These are phyloP conservation scores for Barnettozyma vustinii DNA, from an alignment of 805 yeast genomes.

Conservation along the genomic window DNA sequence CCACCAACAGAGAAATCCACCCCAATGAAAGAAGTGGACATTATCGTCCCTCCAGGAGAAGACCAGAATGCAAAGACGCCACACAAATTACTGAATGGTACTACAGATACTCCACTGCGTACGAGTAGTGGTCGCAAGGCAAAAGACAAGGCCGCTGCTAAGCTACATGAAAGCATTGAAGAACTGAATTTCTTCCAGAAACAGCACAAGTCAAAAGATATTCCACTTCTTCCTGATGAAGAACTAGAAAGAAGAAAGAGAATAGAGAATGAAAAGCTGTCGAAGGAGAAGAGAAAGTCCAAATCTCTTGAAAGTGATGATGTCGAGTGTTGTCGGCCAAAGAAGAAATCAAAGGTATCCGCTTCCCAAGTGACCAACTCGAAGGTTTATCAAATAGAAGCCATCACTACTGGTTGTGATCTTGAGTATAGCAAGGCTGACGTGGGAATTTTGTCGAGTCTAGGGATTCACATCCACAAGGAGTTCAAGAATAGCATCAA, in stretches of 20 bases:
- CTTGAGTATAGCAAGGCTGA: slow-evolving; percentile 40
- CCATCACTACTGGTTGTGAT: slow-evolving; percentile 65
- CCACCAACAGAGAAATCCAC: background rate
- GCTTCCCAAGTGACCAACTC: background rate
- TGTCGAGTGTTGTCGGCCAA: background rate
- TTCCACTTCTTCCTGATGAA: slow-evolving; percentile 37
- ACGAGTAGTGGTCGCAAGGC: slow-evolving; percentile 46
- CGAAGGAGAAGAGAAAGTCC: slow-evolving; percentile 16
- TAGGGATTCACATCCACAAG: slow-evolving; percentile 51
- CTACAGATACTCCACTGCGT: slow-evolving; percentile 10
- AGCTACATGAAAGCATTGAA: slow-evolving; percentile 63
- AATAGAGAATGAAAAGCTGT: slow-evolving; percentile 24
- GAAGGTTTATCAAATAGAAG: slow-evolving; percentile 32
- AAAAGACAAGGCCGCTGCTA: slow-evolving; percentile 57
- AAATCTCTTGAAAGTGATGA: slow-evolving; percentile 4
- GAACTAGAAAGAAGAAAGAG: slow-evolving; percentile 26
- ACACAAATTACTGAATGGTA: slow-evolving; percentile 5
- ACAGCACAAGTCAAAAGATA: slow-evolving; percentile 39
- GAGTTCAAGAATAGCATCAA: slow-evolving; percentile 32
- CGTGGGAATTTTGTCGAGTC: slow-evolving; percentile 33
- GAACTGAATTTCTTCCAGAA: slow-evolving; percentile 61
- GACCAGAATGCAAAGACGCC: background rate
- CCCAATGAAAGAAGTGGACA: background rate
- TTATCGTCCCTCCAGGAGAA: background rate
- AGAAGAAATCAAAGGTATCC: slow-evolving; percentile 2